Percentiles rank a stretch among this genome's conserved stretches.
Conservation (phyloP, 768 basidiomycete species). For the Russula sp. region DNA sequence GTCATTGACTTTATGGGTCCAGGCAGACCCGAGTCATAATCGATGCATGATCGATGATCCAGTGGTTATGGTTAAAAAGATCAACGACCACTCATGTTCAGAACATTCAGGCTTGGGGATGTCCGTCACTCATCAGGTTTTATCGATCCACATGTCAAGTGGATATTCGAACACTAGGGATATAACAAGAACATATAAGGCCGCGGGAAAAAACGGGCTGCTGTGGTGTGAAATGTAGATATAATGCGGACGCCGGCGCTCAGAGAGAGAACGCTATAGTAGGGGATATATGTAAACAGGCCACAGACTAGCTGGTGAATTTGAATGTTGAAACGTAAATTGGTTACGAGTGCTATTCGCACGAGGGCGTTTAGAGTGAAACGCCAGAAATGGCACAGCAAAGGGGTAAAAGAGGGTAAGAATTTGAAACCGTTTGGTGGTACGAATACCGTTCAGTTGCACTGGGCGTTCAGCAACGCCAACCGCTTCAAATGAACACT, state of each 20-base stretch:
- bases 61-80: no score
- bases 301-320: not conserved
- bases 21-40: no score
- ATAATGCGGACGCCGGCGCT: no score
- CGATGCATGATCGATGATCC: no score
- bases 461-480: not conserved
- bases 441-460: not conserved
- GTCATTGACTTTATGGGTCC: no score
- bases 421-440: not conserved
- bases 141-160: not conserved
- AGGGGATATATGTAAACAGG: not conserved
- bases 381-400: no score
- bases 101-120: no score
- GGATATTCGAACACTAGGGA: not conserved
- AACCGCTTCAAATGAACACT: slow-evolving; percentile 1
- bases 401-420: not conserved
- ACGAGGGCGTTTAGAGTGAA: not conserved
- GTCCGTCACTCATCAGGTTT: not conserved
- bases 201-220: no score
- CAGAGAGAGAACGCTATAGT: not conserved
- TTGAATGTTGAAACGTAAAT: not conserved
- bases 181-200: not conserved
- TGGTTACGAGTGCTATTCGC: not conserved
- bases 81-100: no score
- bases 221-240: no score